Evolutionary conservation across 305 asterid species (phyloP).

Genomic region (Fraxinus albicans): DNA sequence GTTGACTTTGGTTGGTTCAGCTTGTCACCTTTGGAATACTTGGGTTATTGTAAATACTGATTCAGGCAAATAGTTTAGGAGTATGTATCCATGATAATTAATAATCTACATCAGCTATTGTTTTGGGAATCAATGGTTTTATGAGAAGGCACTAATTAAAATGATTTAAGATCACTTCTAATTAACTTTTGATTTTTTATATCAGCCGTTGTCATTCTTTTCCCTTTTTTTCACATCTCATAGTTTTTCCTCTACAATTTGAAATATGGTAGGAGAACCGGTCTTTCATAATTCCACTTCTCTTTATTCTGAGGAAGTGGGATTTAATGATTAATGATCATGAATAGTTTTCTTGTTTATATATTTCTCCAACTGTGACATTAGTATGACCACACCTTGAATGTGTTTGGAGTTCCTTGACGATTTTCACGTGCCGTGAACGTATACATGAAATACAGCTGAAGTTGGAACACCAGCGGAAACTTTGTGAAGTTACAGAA

Average conservation of each 20-base stretch:
- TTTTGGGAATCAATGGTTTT: neutral
- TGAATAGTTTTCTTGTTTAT: neutral
- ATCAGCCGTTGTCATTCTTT: neutral
- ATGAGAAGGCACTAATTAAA: neutral
- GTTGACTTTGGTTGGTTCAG: neutral
- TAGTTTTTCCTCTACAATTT: neutral
- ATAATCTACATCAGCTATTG: neutral
- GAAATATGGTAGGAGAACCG: neutral
- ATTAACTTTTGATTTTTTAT: neutral
- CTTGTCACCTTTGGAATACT: neutral
- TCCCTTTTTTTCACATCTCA: neutral
- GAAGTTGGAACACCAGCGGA: constrained; percentile 70
- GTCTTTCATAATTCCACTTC: neutral
- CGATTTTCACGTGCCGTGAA: constrained; percentile 70
- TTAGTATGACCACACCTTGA: neutral
- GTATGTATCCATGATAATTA: neutral
- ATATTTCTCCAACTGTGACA: neutral
- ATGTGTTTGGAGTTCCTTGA: constrained; percentile 54
- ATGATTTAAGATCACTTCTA: neutral
- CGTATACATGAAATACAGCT: constrained; percentile 54
- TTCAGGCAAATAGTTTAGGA: neutral
- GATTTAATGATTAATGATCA: neutral
- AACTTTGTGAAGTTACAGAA: constrained; percentile 63
- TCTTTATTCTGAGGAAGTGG: neutral
- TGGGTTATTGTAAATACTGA: neutral